Base-by-base conservation (phyloP, 2,329 filamentous ascomycete species). In the Sporothrix pseudoabietina region DNA sequence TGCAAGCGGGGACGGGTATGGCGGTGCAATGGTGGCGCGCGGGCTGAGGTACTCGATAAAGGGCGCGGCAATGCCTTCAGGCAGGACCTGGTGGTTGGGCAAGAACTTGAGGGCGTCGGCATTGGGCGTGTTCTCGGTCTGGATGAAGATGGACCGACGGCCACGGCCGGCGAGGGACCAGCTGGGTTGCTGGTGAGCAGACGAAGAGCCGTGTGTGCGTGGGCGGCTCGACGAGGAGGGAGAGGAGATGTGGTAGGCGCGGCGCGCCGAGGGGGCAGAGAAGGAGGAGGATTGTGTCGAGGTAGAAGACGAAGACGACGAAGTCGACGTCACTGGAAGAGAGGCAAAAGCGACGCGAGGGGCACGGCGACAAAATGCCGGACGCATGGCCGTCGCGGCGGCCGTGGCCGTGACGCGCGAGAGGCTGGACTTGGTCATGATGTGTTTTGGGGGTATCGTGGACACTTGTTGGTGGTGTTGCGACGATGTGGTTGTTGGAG, bases 51-150 rank as follows among this genome's bases (percentile, higher is more conserved):
- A 99, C 84, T 99, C 96, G 80, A 98, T 87, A 82, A 94, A 98
- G 8, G 93, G 88, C 2, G 91, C 89, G 7, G 88, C 83, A 76
- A 97, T 85, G 71, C 85, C 85, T 76, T 91, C 86, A 30, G 96
- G 95, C 1, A 99, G 88, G 70, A 99, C 90, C 54, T 88, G 89
- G 82, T 94, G 90, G 83, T 98, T 97, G 1, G 96, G 96, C 54
- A 97, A 88, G 84, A 99, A 99, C 84, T 99, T 99, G 79, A 98
- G 87, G 47, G 94, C 94, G 84, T 98, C 94, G n/a, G 90, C 87
- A 83, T 99, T 99, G 35, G 96, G 96, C 0, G 96, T 99, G 77
- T 88, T 89, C 80, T 98, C 95, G 5, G 95, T 98, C 84, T 99
- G 96, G 80, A 99, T 99, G 85, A 98, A 99, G 82, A 99, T 97